Evolutionary conservation across 352 stramenopile species (phyloP).

Genomic region (Albugo candida): DNA sequence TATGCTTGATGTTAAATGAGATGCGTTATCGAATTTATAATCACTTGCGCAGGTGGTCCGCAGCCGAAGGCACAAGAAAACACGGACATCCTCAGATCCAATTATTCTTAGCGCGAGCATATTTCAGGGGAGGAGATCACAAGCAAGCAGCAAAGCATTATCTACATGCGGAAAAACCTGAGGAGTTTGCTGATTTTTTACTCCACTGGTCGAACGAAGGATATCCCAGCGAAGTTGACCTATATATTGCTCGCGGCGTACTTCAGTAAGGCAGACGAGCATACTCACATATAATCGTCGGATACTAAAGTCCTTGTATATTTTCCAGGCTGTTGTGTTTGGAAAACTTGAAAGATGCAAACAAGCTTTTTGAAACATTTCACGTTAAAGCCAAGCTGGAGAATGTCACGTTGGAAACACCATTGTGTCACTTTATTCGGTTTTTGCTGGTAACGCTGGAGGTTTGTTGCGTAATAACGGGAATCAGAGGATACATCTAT

Average conservation of each 20-base stretch:
- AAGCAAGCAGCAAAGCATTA: conserved; percentile 58
- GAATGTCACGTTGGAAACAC: conserved; percentile 29
- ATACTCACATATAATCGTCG: too few species aligned
- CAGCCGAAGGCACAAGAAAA: conserved; percentile 41
- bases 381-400: conserved; percentile 18
- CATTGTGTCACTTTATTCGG: conserved; percentile 63
- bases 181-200: conserved; percentile 44
- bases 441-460: conserved; percentile 73
- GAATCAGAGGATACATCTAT: neutral
- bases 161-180: conserved; percentile 47
- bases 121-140: conserved; percentile 30
- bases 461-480: conserved; percentile 14
- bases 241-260: conserved; percentile 54
- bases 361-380: conserved; percentile 54
- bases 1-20: neutral
- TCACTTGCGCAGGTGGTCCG: conserved; percentile 26
- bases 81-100: conserved; percentile 59
- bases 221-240: conserved; percentile 61
- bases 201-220: conserved; percentile 54
- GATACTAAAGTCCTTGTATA: neutral
- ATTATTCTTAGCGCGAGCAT: conserved; percentile 35
- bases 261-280: conserved; percentile 36
- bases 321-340: conserved; percentile 44
- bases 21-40: neutral
- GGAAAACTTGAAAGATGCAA: conserved; percentile 75